These are phyloP conservation scores for Kappamyces sp. DNA, from an alignment of 192 early-diverging fungal species.

Conservation along the genomic window DNA sequence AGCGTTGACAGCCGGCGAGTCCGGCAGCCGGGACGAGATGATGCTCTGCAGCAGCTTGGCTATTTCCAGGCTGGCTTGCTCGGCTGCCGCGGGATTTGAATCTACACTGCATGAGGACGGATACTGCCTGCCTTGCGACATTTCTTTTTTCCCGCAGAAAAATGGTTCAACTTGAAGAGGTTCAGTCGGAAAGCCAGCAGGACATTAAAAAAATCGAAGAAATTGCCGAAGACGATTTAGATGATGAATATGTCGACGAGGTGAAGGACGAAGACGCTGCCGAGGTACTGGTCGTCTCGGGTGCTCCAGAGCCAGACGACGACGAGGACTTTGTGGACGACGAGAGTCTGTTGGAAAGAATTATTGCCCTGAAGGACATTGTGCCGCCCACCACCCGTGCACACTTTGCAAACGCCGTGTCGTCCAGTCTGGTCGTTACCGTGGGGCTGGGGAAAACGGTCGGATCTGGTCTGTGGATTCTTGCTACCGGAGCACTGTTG, in stretches of 20 bases:
- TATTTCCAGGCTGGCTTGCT: background rate
- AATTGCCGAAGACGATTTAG: conserved; percentile 30
- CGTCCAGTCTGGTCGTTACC: background rate
- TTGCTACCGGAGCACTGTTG: background rate
- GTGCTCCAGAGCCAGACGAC: background rate
- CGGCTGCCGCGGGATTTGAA: background rate
- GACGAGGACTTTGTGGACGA: conserved; percentile 16
- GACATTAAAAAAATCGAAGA: conserved; percentile 16
- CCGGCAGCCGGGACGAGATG: background rate
- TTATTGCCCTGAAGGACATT: conserved; percentile 7
- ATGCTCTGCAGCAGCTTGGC: conserved; percentile 2
- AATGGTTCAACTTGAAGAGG: conserved; percentile 14
- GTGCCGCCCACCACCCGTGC: background rate
- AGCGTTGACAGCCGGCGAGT: background rate
- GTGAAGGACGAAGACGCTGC: conserved; percentile 11
- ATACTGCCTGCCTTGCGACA: background rate
- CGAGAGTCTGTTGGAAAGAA: conserved; percentile 6
- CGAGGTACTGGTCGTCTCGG: background rate
- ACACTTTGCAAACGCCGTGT: background rate
- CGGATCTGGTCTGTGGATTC: conserved; percentile 10
- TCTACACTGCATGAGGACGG: background rate
- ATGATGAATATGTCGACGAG: conserved; percentile 29
- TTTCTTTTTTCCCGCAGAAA: background rate
- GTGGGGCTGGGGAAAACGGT: background rate
- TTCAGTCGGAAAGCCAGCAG: conserved; percentile 11